Conservation (phyloP, 2,329 filamentous ascomycete species). For the Exophiala dermatitidis region DNA sequence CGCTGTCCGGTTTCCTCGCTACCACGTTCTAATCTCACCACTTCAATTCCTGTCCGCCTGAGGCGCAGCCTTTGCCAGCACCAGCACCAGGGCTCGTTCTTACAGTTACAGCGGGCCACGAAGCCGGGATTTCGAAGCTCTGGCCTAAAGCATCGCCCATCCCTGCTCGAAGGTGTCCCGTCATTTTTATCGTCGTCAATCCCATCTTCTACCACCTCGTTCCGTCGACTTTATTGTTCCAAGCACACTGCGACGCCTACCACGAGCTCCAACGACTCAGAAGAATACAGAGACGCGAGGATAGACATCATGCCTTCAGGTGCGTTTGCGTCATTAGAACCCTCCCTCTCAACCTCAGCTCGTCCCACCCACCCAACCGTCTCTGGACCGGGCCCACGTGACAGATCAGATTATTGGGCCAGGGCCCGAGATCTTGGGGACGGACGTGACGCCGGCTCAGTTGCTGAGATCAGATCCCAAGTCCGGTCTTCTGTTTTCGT, state of each 20-base stretch:
- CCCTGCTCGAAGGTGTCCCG: background rate
- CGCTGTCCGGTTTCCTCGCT: slow-evolving; percentile 2
- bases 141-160: slow-evolving; percentile 1
- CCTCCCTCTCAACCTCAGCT: background rate
- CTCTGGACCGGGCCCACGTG: background rate
- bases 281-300: slow-evolving; percentile 2
- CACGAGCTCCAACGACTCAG: background rate
- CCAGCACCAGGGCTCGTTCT: background rate
- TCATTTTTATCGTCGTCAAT: slow-evolving; percentile 3
- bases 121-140: background rate
- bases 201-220: background rate
- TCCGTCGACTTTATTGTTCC: slow-evolving; percentile 1
- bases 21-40: slow-evolving; percentile 6
- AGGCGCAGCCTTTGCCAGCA: background rate
- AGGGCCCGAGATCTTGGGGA: background rate
- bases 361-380: background rate
- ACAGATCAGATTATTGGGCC: background rate
- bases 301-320: slow-evolving; percentile 14
- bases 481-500: background rate
- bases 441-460: background rate
- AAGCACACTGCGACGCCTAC: background rate
- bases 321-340: background rate
- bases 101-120: background rate
- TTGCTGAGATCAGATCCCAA: background rate
- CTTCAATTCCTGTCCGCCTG: background rate